phyloP scores from a whole-genome alignment of 192 early-diverging fungal genomes.

The Linnemannia elongata region DNA sequence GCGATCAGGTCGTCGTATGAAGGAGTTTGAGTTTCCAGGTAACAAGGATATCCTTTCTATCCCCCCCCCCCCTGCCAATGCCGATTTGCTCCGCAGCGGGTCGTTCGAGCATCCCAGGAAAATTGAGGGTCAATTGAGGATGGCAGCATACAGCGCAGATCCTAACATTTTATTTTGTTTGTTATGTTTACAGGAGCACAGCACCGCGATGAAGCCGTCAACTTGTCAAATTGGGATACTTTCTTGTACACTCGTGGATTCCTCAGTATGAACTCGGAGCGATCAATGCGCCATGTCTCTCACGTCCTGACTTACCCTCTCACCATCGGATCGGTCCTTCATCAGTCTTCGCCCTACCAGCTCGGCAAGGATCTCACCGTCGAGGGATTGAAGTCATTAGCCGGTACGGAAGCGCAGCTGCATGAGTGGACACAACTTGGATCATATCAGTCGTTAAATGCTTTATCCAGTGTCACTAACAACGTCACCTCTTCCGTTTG shows the following conservation, averaged over 20 bases:
- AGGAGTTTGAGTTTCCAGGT: slow-evolving; percentile 85
- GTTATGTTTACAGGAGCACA: slow-evolving; percentile 59
- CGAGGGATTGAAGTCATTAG: slow-evolving; percentile 81
- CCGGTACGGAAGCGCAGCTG: slow-evolving; percentile 56
- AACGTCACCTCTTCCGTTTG: not conserved
- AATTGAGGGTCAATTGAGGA: not conserved
- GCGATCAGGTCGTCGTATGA: slow-evolving; percentile 78
- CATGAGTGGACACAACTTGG: no score
- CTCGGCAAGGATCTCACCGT: slow-evolving; percentile 73
- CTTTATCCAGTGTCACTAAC: not conserved
- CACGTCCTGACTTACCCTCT: slow-evolving; percentile 85
- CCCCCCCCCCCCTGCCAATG: not conserved
- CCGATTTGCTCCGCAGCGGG: not conserved
- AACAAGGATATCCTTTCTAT: slow-evolving; percentile 9
- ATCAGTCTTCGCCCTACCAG: slow-evolving; percentile 79
- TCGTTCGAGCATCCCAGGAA: not conserved
- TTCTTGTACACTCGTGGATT: slow-evolving; percentile 86
- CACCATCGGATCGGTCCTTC: slow-evolving; percentile 80
- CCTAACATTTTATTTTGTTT: not conserved
- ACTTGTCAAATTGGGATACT: slow-evolving; percentile 83
- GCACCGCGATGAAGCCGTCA: slow-evolving; percentile 79
- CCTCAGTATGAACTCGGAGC: slow-evolving; percentile 75
- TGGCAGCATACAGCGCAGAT: no score
- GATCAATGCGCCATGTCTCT: slow-evolving; percentile 84
- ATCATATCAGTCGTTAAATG: not conserved